Evolutionary conservation across 75 land plant genomes (phyloP), one percentile per base, ranked within the genome.

Genomic region (Ceratopteris richardii): DNA sequence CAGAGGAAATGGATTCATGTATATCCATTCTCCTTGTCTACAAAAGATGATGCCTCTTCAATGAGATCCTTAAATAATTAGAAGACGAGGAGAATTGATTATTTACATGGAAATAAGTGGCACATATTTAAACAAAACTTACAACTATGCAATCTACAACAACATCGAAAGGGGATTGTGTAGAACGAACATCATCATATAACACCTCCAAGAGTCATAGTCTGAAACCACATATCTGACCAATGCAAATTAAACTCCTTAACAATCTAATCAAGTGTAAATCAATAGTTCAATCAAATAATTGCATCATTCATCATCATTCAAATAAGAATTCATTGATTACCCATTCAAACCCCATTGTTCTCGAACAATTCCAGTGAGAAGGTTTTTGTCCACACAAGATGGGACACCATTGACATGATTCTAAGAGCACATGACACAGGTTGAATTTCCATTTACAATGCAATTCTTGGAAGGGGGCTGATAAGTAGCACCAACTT

Each of bases 361-460:
- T 2, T 69, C 64, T 4, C 99, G 67, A 9, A 90, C 63, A 33
- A 77, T 82, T 9, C 30, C 65, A 10, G 44, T 54, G 26, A 95
- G 97, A 5, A 95, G 76, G 28, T 71, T 57, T 2, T 74, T 74
- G 48, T 95, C 87, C 23, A 91, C 88, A 28, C 99, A 95, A 55
- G 83, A 87, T 46, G 99, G 99, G 12, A 90, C 53, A 0, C 99
- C 99, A 51, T 95, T 90, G 17, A 95, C 77, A 24, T 86, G 78
- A 40, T 95, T 95, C 75, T 95, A 95, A 28, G 97, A 90, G 66
- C 99, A 95, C 99, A 95, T 95, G 1, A 90, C 84, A 55, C 97
- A 80, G 0, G 86, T 85, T 13, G 78, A 85, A 20, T 77, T 73
- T 9, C 99, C 99, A 7, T 95, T 80, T 64, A 46, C 60, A 17